Evolutionary conservation across 352 stramenopile species (phyloP), one percentile per base, ranked within the genome.

Genomic region (Aphanomyces cochlioides): DNA sequence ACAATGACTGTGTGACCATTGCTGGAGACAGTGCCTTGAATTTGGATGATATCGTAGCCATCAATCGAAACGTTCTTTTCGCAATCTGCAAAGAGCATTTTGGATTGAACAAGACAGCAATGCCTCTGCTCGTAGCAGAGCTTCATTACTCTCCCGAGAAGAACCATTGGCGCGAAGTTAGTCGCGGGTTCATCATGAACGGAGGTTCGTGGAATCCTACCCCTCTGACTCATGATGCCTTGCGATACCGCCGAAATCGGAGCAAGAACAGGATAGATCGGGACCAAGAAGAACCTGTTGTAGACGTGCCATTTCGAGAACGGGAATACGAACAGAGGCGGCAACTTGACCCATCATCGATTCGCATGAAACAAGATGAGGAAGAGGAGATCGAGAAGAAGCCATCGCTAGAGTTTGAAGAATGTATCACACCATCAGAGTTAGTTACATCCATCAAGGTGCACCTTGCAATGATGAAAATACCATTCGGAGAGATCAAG

Each of bases 51-150:
- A 73, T 83, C 5, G 50, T 76, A 58, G 34, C 75, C 12, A 74
- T 88, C 47, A 73, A 73, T 15, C 73, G 87, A 3, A 37, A 73
- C 0, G 74, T 81, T 47, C 53, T 91, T 6, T 48, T 87, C 6
- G 17, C 21, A 39, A 76, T 81, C 60, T 69, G 75, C 6, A 67
- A 68, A 0, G 41, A 66, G 2, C 82, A 90, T 66, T 91, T 91
- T 37, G 77, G 8, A 72, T 71, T 58, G 74, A 60, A n/a, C 74
- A 75, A 8, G 76, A 74, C 84, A 45, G 80, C 82, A 13, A 87
- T 85, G 77, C 84, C 82, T 7, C 73, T 91, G 56, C 75, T 89
- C 6, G 75, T 91, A 21, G 76, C 82, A 5, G 80, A 90, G 73
- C 73, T 91, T 6, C 36, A 50, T 47, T 28, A 8, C 4, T 38